Evolutionary conservation across 2,329 filamentous ascomycete genomes (phyloP).

Genomic region (Rhynchosporium secalis): DNA sequence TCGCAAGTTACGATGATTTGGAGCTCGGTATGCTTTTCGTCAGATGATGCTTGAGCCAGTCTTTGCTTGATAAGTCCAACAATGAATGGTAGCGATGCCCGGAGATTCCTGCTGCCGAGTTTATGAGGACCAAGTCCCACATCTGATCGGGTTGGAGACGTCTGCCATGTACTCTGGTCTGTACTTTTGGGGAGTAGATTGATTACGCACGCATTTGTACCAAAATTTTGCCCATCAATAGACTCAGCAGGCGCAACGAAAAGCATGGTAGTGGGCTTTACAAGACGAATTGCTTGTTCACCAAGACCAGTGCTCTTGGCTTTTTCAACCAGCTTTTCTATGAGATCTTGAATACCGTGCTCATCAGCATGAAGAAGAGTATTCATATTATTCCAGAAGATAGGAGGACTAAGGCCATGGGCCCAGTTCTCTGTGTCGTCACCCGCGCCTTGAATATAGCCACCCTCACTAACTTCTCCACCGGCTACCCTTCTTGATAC

Average conservation of each 20-base stretch:
- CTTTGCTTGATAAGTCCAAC: slow-evolving; percentile 32
- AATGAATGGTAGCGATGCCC: slow-evolving; percentile 60
- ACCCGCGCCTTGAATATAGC: slow-evolving; percentile 91
- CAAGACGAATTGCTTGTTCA: slow-evolving; percentile 17
- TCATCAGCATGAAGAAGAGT: slow-evolving; percentile 64
- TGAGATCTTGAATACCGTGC: slow-evolving; percentile 57
- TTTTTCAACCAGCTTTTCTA: slow-evolving; percentile 46
- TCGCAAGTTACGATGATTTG: slow-evolving; percentile 66
- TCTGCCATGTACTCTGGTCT: slow-evolving; percentile 46
- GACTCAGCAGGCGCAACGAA: slow-evolving; percentile 31
- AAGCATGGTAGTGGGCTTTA: slow-evolving; percentile 36
- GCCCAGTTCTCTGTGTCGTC: slow-evolving; percentile 97
- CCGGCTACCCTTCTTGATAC: slow-evolving; percentile 72
- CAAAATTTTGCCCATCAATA: slow-evolving; percentile 12
- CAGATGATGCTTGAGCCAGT: background rate
- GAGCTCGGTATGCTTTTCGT: slow-evolving; percentile 15
- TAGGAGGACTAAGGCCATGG: slow-evolving; percentile 68
- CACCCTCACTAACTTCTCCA: slow-evolving; percentile 66
- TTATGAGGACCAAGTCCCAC: slow-evolving; percentile 73
- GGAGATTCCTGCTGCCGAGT: slow-evolving; percentile 78
- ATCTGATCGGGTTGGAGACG: slow-evolving; percentile 44
- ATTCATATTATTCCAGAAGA: slow-evolving; percentile 76
- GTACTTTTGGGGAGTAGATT: slow-evolving; percentile 47
- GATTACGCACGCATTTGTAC: slow-evolving; percentile 37
- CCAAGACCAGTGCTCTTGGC: background rate